Evolutionary conservation across 2,329 filamentous ascomycete genomes (phyloP).

Genomic region (Colletotrichum navitas): DNA sequence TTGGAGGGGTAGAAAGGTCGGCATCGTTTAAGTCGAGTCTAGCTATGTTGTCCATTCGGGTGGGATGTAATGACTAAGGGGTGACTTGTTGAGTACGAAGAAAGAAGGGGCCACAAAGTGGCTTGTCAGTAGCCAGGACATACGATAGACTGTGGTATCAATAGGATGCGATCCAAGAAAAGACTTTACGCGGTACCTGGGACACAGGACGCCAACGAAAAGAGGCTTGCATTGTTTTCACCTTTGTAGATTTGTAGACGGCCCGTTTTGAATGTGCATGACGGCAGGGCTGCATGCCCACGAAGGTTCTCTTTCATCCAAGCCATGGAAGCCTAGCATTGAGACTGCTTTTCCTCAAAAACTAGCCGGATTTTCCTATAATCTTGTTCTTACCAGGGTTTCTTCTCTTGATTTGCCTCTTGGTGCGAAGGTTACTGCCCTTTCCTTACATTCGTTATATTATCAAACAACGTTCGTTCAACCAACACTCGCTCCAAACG

Average conservation of each 20-base stretch:
- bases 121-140: slow-evolving; percentile 2
- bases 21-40: background rate
- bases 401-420: slow-evolving; percentile 3
- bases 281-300: slow-evolving; percentile 19
- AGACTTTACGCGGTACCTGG: background rate
- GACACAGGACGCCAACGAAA: background rate
- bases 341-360: background rate
- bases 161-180: background rate
- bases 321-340: background rate
- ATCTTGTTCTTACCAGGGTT: background rate
- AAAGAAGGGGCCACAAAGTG: background rate
- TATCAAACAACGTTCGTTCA: slow-evolving; percentile 13
- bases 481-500: slow-evolving; percentile 10
- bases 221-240: slow-evolving; percentile 9
- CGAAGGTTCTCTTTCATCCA: slow-evolving; percentile 19
- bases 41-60: background rate
- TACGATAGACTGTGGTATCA: slow-evolving; percentile 6
- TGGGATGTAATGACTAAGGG: slow-evolving; percentile 9
- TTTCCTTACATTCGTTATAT: slow-evolving; percentile 9
- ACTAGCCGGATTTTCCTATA: background rate
- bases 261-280: slow-evolving; percentile 2
- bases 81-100: slow-evolving; percentile 10
- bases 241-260: slow-evolving; percentile 7
- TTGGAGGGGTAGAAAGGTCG: background rate
- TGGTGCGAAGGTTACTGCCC: background rate